These are phyloP conservation scores for Bipolaris sorokiniana DNA, from an alignment of 2,329 filamentous ascomycete species.

Conservation along the genomic window DNA sequence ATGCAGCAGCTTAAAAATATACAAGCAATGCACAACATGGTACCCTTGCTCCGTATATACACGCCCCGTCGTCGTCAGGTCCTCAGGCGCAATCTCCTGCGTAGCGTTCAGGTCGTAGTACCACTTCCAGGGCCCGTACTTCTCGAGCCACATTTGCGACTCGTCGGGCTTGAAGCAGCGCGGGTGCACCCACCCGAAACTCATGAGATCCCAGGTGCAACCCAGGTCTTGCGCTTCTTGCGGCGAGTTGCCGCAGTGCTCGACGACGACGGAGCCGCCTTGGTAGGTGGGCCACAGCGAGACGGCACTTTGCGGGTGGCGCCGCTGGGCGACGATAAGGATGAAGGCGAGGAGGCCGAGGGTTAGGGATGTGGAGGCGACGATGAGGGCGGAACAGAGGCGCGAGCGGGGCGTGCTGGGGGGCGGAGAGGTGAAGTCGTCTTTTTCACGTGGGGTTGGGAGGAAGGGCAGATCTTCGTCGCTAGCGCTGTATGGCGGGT, in stretches of 20 bases:
- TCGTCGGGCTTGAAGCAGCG: conserved; percentile 4
- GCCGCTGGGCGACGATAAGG: neutral
- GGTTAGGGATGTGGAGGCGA: neutral
- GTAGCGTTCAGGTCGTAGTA: neutral
- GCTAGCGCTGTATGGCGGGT: neutral
- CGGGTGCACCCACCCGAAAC: neutral
- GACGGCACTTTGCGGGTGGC: neutral
- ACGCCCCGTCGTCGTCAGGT: neutral
- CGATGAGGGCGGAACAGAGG: neutral
- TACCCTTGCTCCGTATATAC: neutral
- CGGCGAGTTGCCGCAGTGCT: neutral
- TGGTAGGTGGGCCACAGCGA: conserved; percentile 3
- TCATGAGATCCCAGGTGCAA: conserved; percentile 4
- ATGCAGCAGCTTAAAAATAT: neutral
- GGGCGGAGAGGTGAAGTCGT: neutral
- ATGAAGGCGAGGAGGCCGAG: neutral
- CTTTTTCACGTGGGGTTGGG: neutral
- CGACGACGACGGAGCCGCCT: conserved; percentile 1
- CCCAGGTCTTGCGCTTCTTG: neutral
- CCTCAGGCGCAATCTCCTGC: neutral
- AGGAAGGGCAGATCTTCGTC: conserved; percentile 1
- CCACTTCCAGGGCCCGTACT: conserved; percentile 1
- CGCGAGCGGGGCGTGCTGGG: neutral
- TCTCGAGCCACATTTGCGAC: neutral
- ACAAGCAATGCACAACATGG: neutral